phyloP scores from a whole-genome alignment of 805 yeast genomes.

The Starmerella bombi region DNA sequence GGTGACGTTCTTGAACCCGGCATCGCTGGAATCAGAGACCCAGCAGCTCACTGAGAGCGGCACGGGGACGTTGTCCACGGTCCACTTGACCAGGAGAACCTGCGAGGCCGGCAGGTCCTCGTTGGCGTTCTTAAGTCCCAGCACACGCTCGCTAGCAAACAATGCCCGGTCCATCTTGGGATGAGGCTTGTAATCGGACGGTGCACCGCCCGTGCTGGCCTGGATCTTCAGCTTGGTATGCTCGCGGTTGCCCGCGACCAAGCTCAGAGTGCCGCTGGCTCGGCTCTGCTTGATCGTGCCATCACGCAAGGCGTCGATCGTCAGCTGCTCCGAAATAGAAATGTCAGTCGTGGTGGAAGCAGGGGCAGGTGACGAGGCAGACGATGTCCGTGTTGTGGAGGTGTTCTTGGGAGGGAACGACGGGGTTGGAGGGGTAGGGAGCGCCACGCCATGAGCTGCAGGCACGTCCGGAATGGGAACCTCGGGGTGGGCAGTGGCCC shows the following conservation, averaged over 20 bases:
- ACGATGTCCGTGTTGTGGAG: too few relatives aligned
- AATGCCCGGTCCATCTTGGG: conserved; percentile 80
- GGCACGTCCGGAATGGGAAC: background rate
- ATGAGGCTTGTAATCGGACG: conserved; percentile 76
- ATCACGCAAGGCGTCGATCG: conserved; percentile 70
- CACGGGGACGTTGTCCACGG: conserved; percentile 40
- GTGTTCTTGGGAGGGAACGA: background rate
- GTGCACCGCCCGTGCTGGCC: conserved; percentile 39
- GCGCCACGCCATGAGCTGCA: background rate
- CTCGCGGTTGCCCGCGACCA: conserved; percentile 68
- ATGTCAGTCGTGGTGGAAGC: conserved; percentile 57
- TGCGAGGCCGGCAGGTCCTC: conserved; percentile 86
- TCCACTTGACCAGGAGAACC: conserved; percentile 89
- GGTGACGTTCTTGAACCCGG: conserved; percentile 57
- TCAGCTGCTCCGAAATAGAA: conserved; percentile 60
- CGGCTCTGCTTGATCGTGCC: conserved; percentile 51
- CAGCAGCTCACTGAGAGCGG: conserved; percentile 76
- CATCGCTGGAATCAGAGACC: conserved; percentile 48
- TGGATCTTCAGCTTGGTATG: conserved; percentile 54
- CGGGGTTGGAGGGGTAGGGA: background rate
- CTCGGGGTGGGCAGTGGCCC: conserved; percentile 18
- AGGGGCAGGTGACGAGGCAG: background rate
- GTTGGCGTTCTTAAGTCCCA: conserved; percentile 62
- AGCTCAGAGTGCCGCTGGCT: conserved; percentile 79
- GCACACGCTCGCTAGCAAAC: conserved; percentile 44